These are phyloP conservation scores for Neocatenulostroma microsporum DNA, from an alignment of 2,329 filamentous ascomycete species.

Conservation along the genomic window DNA sequence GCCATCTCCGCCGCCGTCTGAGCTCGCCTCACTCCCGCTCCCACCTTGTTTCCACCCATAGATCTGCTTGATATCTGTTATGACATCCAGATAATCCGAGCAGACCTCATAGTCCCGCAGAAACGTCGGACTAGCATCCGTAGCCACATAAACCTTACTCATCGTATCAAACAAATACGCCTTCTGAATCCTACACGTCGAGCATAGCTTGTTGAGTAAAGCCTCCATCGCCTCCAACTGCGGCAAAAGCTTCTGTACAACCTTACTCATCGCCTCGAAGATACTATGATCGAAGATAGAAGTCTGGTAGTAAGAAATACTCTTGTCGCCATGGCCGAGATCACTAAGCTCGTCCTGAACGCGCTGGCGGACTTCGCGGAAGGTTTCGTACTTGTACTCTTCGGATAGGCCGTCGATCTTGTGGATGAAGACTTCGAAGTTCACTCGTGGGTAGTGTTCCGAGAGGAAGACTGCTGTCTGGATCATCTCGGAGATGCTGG, in stretches of 20 bases:
- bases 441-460: slow-evolving; percentile 82
- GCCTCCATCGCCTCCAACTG: slow-evolving; percentile 88
- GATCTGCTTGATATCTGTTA: slow-evolving; percentile 92
- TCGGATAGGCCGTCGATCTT: slow-evolving; percentile 97
- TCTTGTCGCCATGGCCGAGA: slow-evolving; percentile 84
- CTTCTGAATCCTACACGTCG: slow-evolving; percentile 92
- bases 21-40: not conserved
- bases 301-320: slow-evolving; percentile 90
- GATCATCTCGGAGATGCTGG: slow-evolving; percentile 80
- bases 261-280: slow-evolving; percentile 96
- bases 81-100: slow-evolving; percentile 96
- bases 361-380: slow-evolving; percentile 90
- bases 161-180: slow-evolving; percentile 96
- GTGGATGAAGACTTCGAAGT: slow-evolving; percentile 97
- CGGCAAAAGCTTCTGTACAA: slow-evolving; percentile 95
- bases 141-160: slow-evolving; percentile 98
- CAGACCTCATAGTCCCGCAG: slow-evolving; percentile 97
- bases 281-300: slow-evolving; percentile 98
- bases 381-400: slow-evolving; percentile 92
- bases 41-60: slow-evolving; percentile 60
- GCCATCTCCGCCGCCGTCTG: not conserved
- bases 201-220: slow-evolving; percentile 86
- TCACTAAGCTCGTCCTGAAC: slow-evolving; percentile 95
- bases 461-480: slow-evolving; percentile 83
- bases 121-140: slow-evolving; percentile 85